Conservation (phyloP, 495 filamentous ascomycete species). For the Glarea lozoyensis region DNA sequence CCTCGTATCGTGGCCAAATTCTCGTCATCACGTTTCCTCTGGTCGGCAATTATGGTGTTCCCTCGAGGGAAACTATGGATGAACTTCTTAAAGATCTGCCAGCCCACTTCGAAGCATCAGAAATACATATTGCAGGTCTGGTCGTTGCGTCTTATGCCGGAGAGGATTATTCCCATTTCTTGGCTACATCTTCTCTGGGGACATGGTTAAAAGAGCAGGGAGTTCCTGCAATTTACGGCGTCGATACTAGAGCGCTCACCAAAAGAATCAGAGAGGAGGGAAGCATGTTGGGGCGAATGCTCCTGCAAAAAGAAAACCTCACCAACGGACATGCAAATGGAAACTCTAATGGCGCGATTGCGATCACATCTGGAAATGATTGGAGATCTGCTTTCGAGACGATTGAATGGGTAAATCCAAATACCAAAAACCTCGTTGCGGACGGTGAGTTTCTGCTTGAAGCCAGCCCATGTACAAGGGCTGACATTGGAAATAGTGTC, state of each 20-base stretch:
- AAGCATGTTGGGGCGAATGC: constrained; percentile 90
- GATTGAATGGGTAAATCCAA: constrained; percentile 84
- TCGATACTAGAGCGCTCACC: constrained; percentile 89
- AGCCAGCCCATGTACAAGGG: constrained; percentile 7
- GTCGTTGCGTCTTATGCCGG: constrained; percentile 85
- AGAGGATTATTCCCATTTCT: constrained; percentile 88
- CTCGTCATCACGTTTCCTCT: constrained; percentile 86
- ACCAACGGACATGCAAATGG: constrained; percentile 38
- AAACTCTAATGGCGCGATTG: constrained; percentile 22
- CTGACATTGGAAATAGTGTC: constrained; percentile 57
- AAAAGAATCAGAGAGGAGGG: constrained; percentile 89
- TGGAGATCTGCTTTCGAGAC: constrained; percentile 66
- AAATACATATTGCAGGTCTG: constrained; percentile 89
- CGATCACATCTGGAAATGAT: constrained; percentile 28
- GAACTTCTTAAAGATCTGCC: constrained; percentile 73
- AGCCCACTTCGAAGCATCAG: constrained; percentile 79
- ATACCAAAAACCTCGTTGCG: constrained; percentile 79
- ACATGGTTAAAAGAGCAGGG: constrained; percentile 93
- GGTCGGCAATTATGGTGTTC: constrained; percentile 92
- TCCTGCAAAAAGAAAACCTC: constrained; percentile 54
- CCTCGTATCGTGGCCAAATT: constrained; percentile 87
- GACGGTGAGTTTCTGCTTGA: constrained; percentile 61
- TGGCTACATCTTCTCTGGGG: constrained; percentile 81
- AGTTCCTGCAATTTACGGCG: constrained; percentile 91
- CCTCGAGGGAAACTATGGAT: constrained; percentile 72